A percentile compares a stretch with the other conserved stretches of the same genome.
phyloP scores from a whole-genome alignment of 371 early-diverging fungal genomes.

The Mucor saturninus region DNA sequence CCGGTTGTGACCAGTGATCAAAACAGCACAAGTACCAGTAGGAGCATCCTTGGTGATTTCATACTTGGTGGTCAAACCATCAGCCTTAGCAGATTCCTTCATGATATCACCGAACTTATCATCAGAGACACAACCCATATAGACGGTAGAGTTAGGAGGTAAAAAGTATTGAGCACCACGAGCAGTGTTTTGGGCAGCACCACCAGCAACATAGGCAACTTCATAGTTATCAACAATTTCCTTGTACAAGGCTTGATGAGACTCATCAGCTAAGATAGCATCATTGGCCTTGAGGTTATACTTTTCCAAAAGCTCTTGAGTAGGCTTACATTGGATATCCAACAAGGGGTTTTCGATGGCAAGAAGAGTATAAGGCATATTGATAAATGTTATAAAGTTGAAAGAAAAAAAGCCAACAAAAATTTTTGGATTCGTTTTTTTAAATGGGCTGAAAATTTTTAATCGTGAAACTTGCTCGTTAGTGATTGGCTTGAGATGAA shows the following conservation, averaged over 20 bases:
- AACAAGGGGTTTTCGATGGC: conserved; percentile 95
- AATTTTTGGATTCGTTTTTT: not conserved
- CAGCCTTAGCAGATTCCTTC: conserved; percentile 77
- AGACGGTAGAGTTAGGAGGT: conserved; percentile 85
- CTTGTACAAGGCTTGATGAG: conserved; percentile 84
- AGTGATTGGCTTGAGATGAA: conserved; percentile 12
- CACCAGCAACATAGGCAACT: conserved; percentile 91
- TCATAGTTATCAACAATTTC: conserved; percentile 76
- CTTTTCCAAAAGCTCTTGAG: conserved; percentile 76
- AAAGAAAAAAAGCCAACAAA: not conserved
- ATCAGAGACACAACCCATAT: conserved; percentile 90
- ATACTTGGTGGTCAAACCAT: conserved; percentile 90
- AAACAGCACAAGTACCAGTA: conserved; percentile 94
- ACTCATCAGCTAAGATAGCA: conserved; percentile 90
- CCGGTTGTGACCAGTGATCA: conserved; percentile 91
- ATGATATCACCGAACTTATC: conserved; percentile 82
- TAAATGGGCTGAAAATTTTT: conserved; percentile 3
- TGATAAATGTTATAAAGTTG: not conserved
- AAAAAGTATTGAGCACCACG: conserved; percentile 91
- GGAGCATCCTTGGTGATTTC: conserved; percentile 68
- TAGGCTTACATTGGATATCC: conserved; percentile 89
- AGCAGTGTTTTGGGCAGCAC: conserved; percentile 94
- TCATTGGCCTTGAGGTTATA: conserved; percentile 90
- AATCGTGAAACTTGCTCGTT: conserved; percentile 10
- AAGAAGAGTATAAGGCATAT: conserved; percentile 44